Evolutionary conservation across 768 basidiomycete species (phyloP).

Genomic region (Boletus barrowsii): DNA sequence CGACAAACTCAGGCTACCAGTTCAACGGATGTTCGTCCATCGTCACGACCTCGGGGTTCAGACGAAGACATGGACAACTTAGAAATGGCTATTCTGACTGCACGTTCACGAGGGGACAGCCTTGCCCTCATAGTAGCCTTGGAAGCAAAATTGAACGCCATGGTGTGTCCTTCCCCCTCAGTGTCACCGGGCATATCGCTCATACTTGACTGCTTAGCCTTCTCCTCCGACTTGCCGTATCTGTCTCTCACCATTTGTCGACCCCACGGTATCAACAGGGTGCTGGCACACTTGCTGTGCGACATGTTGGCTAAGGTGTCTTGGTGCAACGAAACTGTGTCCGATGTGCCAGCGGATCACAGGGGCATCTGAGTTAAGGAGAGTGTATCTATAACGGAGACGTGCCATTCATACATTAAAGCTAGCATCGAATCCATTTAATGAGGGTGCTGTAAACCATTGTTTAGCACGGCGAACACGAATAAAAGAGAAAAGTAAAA

Average conservation of each 20-base stretch:
- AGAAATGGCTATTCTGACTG: constrained; percentile 48
- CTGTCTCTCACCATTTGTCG: constrained; percentile 73
- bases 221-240: constrained; percentile 57
- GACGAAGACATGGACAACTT: constrained; percentile 42
- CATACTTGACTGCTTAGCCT: constrained; percentile 13
- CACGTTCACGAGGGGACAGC: constrained; percentile 47
- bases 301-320: constrained; percentile 81
- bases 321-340: constrained; percentile 78
- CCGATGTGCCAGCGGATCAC: constrained; percentile 89
- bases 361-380: constrained; percentile 66
- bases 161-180: constrained; percentile 43
- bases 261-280: constrained; percentile 77
- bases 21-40: background rate
- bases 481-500: background rate
- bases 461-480: constrained; percentile 3
- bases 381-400: constrained; percentile 59
- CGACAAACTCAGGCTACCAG: constrained; percentile 36
- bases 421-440: background rate
- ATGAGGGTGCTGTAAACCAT: background rate
- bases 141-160: constrained; percentile 56
- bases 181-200: constrained; percentile 28
- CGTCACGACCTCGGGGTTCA: background rate
- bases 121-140: constrained; percentile 50
- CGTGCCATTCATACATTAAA: background rate
- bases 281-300: constrained; percentile 88